A percentile compares a stretch with the other conserved stretches of the same genome.
phyloP scores from a whole-genome alignment of 108 stramenopile species.

The Nannochloropsis gaditana region DNA sequence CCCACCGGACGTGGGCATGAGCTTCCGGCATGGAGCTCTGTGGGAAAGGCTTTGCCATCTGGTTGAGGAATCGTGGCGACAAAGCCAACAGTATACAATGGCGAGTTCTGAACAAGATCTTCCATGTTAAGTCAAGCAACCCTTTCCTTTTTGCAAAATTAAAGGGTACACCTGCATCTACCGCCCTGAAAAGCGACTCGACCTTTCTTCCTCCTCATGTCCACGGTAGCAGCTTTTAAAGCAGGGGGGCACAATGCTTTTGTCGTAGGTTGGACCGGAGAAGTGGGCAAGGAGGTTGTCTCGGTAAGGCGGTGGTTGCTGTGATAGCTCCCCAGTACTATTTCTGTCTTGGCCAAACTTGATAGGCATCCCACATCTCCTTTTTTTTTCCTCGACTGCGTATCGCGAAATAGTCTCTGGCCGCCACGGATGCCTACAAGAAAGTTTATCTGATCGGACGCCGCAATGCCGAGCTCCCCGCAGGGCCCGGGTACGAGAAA shows the following conservation, averaged over 20 bases:
- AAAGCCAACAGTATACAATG: no score
- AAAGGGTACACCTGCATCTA: no score
- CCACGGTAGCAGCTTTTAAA: background rate
- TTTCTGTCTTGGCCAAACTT: background rate
- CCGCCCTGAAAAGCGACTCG: no score
- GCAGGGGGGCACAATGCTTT: constrained; percentile 9
- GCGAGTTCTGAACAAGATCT: no score
- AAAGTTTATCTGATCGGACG: constrained; percentile 1
- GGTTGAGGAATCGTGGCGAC: no score
- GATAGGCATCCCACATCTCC: background rate
- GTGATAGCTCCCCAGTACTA: no score
- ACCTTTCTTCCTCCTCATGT: background rate
- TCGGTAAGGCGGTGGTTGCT: background rate
- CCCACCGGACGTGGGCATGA: no score
- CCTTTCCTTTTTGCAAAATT: no score
- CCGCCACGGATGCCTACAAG: background rate
- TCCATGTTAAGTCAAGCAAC: no score
- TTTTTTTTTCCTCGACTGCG: background rate
- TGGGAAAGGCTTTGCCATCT: no score
- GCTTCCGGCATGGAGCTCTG: no score
- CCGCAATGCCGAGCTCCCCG: background rate
- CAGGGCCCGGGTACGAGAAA: background rate
- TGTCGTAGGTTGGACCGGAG: background rate
- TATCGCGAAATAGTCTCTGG: background rate
- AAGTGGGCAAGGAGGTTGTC: background rate